Evolutionary conservation across 345 rosid species (phyloP), one percentile per base, ranked within the genome.

Genomic region (Syzygium aromaticum): DNA sequence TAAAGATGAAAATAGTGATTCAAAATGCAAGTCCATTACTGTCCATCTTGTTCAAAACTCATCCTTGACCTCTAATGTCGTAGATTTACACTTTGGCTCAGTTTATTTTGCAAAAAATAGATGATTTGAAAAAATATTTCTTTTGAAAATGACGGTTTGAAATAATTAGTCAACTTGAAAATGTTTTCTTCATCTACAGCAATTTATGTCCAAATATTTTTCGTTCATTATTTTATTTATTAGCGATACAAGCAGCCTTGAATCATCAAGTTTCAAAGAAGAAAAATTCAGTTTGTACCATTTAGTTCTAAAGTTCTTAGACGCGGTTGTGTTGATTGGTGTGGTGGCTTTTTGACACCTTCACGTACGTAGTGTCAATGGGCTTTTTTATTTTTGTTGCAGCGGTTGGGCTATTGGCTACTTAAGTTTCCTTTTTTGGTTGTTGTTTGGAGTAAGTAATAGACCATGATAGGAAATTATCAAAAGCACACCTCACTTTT

Each of bases 401-500:
- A 51, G 52, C 13, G 46, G 52, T 51, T 51, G 52, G 52, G 52
- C 11, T 51, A 9, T 51, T 51, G 52, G 52, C 52, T 51, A 51
- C 3, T 51, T 51, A 2, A 51, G 52, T 51, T 51, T 51, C 52
- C 52, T 51, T 11, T 11, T 51, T 51, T 51, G 10, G 13, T 51
- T 51, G 13, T 51, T 51, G 52, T 51, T 51, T 11, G 52, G 52
- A 10, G 52, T 13, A 11, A 8, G 52, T 51, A 13, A 51, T 51
- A 51, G 10, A 13, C 11, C 52, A 51, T 51, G 52, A 5, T 43
- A 59, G 28, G 15, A 59, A 59, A 59, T 2, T 1, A 27, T 5
- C 15, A 25, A 59, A 25, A 2, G 1, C 15, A 0, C 3, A 0
- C 30, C 64, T 59, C 7, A 25, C 4, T 30, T 30, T 0, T 7